Base-by-base conservation (phyloP, 1,284 basidiomycete species). In the Rugosomyces carneus region DNA sequence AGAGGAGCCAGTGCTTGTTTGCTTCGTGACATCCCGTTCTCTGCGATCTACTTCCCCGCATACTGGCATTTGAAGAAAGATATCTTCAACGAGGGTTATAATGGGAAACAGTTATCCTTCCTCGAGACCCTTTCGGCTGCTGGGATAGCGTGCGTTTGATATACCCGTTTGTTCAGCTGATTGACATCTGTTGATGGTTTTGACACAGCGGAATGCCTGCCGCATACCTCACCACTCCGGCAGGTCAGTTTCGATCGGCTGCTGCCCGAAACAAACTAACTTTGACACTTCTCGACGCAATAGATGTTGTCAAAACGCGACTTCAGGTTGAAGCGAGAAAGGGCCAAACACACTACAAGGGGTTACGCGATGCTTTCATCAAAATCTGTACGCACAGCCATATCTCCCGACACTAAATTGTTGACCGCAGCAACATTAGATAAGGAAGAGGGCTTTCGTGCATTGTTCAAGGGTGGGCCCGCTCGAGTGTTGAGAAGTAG, bases 301-400 rank as follows among this genome's bases (percentile, higher is more conserved):
- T 67, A 82, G 95, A 99, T 66, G 96, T 99, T 49, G 91, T 98
- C 65, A 99, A 99, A 78, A 99, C 95, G n/a, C 84, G 95, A 47
- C 72, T 99, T 53, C 96, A 99, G 65, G 86, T 93, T n/a, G 96
- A 99, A 66, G 88, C 93, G 27, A 79, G 87, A 52, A 87, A 89
- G 57, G 96, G 95, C 13, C 84, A 99, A 66, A 90, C 92, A 3
- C 74, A 86, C 50, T 99, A 99, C 73, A 92, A 89, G 65, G 95
- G 96, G 40, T 70, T 97, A 39, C 64, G 72, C 11, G 93, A 99
- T 67, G 94, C 92, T 20, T 92, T 96, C 59, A 71, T 76, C 42
- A 96, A 89, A 65, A 98, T 99, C 53, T 84, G 88, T 84, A 62
- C 62, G 39, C 46, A 29, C 35, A n/a, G 32, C 20, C 9, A 21